Conservation (phyloP, 345 rosid species). For the Populus davidiana region DNA sequence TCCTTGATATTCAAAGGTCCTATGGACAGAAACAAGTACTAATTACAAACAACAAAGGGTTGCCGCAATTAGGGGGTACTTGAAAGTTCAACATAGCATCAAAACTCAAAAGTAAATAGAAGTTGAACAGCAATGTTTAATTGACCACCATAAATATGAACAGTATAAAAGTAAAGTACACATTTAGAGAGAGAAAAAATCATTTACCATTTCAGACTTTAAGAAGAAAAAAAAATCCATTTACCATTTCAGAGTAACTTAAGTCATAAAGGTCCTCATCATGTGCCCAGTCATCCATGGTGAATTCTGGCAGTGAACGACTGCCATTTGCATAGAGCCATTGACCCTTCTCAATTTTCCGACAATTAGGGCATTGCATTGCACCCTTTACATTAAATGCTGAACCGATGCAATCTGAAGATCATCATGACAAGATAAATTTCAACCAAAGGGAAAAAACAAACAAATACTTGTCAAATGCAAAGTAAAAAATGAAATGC, state of each 20-base stretch:
- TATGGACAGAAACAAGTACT: background rate
- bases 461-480: background rate
- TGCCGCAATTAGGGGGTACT: background rate
- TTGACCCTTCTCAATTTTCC: conserved; percentile 95
- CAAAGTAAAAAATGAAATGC: background rate
- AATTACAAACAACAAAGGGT: background rate
- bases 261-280: conserved; percentile 89
- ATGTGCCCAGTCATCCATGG: conserved; percentile 85
- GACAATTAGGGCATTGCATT: conserved; percentile 99
- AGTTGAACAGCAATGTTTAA: background rate
- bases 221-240: background rate
- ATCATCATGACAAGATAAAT: conserved; percentile 18
- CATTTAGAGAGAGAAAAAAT: background rate
- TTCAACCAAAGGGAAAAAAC: background rate
- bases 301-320: conserved; percentile 70
- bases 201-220: conserved; percentile 68
- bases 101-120: background rate
- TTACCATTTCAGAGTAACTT: conserved; percentile 83
- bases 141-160: conserved; percentile 1
- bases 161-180: background rate
- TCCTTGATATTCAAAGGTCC: background rate
- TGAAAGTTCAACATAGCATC: background rate
- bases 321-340: conserved; percentile 92
- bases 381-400: conserved; percentile 94
- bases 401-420: conserved; percentile 93